Base-by-base conservation (phyloP, 768 basidiomycete species). In the Trametes sanguinea region DNA sequence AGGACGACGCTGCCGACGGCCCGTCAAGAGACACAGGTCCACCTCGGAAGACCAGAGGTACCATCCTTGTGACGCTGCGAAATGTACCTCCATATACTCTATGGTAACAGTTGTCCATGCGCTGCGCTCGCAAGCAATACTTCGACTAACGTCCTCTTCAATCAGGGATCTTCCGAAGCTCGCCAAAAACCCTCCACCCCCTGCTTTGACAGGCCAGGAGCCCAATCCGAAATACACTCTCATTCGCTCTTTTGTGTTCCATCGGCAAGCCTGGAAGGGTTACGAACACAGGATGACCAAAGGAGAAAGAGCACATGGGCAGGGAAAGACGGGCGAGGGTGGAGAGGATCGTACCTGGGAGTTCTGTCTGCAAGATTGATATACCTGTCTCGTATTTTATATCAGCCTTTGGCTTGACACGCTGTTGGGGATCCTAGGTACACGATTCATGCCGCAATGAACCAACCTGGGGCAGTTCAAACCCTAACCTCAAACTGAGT, bases 261-360 rank as follows among this genome's bases (percentile, higher is more conserved):
- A 85, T 44, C 79, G 90, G 44, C 72, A 73, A 9, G 64, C 77
- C 0, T 98, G 94, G 86, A 84, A 82, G 51, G 94, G 92, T 1
- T 98, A 98, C 68, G 88, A 88, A 67, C 96, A 98, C 72, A 79
- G 92, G n/a, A 90, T 96, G 87, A 97, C 96, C 3, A 90, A 94
- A 69, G 95, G 95, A 5, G 92, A 84, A 77, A 80, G 84, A 72
- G 90, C 73, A 0, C 83, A 83, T 70, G 88, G 84, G 32, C 82
- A 77, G 43, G 85, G 83, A 30, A 87, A 73, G 76, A 91, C 85
- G 11, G 90, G 85, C 40, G 85, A 85, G 69, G 88, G 84, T 8
- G 90, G 86, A 50, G 90, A 87, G 67, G 90, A 94, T 66, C 79
- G 92, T 62, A 94, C 91, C 64, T 95, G 94, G 93, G 91, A 95